A percentile compares a stretch with the other conserved stretches of the same genome.
Evolutionary conservation across 2,329 filamentous ascomycete genomes (phyloP).

Genomic region (Epichloe uncinata): DNA sequence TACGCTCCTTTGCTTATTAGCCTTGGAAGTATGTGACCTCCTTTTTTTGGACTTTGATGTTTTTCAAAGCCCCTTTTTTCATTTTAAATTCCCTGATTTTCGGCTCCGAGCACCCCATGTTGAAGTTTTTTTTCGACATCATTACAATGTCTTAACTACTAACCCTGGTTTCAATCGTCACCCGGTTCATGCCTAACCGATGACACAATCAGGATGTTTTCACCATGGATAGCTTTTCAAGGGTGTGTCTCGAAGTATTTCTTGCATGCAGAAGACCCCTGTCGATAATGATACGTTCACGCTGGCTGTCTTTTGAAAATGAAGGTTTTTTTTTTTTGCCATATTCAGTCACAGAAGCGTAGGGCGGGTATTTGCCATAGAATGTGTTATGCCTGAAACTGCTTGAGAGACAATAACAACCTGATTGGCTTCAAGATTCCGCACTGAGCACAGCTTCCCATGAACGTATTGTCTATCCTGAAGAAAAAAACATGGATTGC

Average conservation of each 20-base stretch:
- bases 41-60: neutral
- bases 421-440: too few relatives aligned
- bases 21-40: too few relatives aligned
- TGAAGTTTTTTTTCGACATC: neutral
- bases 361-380: too few relatives aligned
- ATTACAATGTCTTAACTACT: neutral
- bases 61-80: too few relatives aligned
- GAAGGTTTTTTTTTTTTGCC: too few relatives aligned
- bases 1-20: too few relatives aligned
- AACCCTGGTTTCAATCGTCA: neutral
- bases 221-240: too few relatives aligned
- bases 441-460: too few relatives aligned
- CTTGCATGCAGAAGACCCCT: neutral
- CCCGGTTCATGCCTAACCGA: neutral
- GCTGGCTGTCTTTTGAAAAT: too few relatives aligned
- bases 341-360: too few relatives aligned
- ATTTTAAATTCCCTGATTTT: neutral
- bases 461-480: too few relatives aligned
- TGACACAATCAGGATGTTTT: neutral
- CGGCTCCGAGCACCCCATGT: neutral
- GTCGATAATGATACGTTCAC: neutral
- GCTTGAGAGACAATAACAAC: neutral
- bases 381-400: neutral
- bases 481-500: too few relatives aligned
- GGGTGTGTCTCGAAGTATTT: neutral